Percentiles rank a stretch among this genome's conserved stretches.
phyloP scores from a whole-genome alignment of 169 alveolate species.

The Plasmodium cynomolgi region DNA sequence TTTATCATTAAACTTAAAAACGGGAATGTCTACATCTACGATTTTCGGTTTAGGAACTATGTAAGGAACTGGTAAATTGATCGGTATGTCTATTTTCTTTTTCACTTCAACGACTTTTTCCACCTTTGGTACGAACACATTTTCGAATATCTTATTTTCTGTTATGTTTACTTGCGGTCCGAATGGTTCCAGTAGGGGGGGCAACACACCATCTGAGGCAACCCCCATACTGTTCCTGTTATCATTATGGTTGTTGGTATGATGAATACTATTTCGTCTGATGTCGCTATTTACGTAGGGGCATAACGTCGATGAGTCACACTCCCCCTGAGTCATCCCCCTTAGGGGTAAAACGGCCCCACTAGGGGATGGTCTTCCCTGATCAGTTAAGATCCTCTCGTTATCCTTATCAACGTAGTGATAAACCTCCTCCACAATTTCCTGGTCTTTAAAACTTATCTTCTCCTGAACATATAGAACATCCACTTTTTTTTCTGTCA shows the following conservation, averaged over 20 bases:
- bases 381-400: neutral
- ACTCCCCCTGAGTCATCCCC: neutral
- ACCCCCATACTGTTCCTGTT: neutral
- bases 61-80: constrained; percentile 79
- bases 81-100: constrained; percentile 70
- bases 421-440: constrained; percentile 77
- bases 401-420: constrained; percentile 52
- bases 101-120: constrained; percentile 67
- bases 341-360: neutral
- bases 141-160: constrained; percentile 44
- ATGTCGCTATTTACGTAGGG: neutral
- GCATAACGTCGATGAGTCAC: constrained; percentile 7
- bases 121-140: constrained; percentile 57
- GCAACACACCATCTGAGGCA: constrained; percentile 16
- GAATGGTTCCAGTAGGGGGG: constrained; percentile 76
- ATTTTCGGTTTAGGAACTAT: constrained; percentile 82
- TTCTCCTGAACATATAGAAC: constrained; percentile 55
- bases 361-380: neutral
- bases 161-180: constrained; percentile 54
- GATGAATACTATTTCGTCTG: neutral
- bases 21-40: constrained; percentile 80
- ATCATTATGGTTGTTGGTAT: neutral
- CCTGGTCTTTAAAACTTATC: constrained; percentile 76
- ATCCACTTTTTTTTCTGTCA: constrained; percentile 61
- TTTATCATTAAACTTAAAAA: constrained; percentile 81